Evolutionary conservation across 202 grass and related monocot species (phyloP), one percentile per base, ranked within the genome.

Genomic region (Musa balbisiana): DNA sequence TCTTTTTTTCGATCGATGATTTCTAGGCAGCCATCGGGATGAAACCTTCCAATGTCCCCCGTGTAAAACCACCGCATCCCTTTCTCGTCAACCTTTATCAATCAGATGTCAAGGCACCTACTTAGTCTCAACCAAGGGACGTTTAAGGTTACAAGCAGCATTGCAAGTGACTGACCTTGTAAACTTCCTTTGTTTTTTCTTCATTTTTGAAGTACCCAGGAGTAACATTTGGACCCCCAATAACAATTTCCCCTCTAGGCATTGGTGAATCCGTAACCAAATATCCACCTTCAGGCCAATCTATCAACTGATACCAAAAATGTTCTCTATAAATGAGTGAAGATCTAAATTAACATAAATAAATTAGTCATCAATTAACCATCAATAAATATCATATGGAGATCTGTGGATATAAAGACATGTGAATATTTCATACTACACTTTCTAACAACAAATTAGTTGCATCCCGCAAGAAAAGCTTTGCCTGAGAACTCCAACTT

Each of bases 1-100:
- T 96, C 92, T 26, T 96, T 96, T 76, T 92, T 96, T 69, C 92
- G 86, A 76, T 96, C 89, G 71, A 96, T 92, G 53, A 96, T 88
- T 71, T 96, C 92, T 54, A 96, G 76, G 63, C 85, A 96, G 26
- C 92, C 89, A 80, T 96, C 89, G 77, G 89, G 83, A 86, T 92
- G 89, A 73, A 96, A 96, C 65, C 87, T 87, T 12, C 92, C 92
- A 74, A 96, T 87, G 80, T 96, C 92, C 54, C 92, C 92, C 27
- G 92, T 89, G 75, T 88, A 96, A 82, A 96, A 96, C 92, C 92
- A 96, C 72, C 81, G 71, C 11, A 92, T 77, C 53, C 92, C 92
- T 43, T 23, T 85, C 49, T 90, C 92, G 52, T 96, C 92, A 73
- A 92, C 81, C 92, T 96, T 54, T 20, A 69, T 43, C 24, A 69